Evolutionary conservation across 192 early-diverging fungal species (phyloP).

Genomic region (Podila minutissima): DNA sequence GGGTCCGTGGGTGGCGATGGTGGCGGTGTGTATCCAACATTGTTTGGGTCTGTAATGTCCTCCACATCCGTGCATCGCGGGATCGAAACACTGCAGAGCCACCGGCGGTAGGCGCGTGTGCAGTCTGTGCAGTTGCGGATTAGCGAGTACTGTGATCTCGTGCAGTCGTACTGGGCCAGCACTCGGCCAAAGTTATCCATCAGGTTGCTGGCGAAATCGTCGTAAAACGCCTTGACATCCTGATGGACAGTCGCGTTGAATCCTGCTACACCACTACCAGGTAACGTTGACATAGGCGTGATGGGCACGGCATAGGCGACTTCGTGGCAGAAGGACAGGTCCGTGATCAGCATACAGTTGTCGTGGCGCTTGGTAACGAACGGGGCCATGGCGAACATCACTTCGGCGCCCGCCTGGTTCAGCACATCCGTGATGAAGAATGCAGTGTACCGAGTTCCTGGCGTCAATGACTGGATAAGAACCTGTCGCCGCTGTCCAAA

Average conservation of each 20-base stretch:
- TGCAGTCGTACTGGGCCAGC: conserved; percentile 61
- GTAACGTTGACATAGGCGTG: conserved; percentile 25
- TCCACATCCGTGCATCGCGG: conserved; percentile 62
- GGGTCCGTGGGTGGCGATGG: background rate
- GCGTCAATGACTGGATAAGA: conserved; percentile 31
- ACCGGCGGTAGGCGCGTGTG: conserved; percentile 59
- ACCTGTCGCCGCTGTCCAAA: conserved; percentile 35
- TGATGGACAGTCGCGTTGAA: conserved; percentile 1
- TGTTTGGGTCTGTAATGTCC: conserved; percentile 15
- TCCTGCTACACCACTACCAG: conserved; percentile 2
- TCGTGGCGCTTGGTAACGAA: conserved; percentile 34
- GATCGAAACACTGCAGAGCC: conserved; percentile 65
- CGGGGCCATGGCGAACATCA: conserved; percentile 20
- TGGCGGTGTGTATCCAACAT: conserved; percentile 21
- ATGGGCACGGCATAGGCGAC: conserved; percentile 66
- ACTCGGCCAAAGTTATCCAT: conserved; percentile 61
- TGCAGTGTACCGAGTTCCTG: conserved; percentile 52
- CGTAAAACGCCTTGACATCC: conserved; percentile 57
- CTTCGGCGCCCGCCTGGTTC: conserved; percentile 31
- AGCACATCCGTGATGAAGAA: conserved; percentile 50
- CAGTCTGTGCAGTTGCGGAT: conserved; percentile 67
- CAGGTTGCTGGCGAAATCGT: conserved; percentile 43
- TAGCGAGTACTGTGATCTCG: conserved; percentile 62
- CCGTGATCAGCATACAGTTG: conserved; percentile 61
- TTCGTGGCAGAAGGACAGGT: conserved; percentile 60